Evolutionary conservation across 2,329 filamentous ascomycete genomes (phyloP), one percentile per base, ranked within the genome.

Genomic region (Leptographium lundbergii): DNA sequence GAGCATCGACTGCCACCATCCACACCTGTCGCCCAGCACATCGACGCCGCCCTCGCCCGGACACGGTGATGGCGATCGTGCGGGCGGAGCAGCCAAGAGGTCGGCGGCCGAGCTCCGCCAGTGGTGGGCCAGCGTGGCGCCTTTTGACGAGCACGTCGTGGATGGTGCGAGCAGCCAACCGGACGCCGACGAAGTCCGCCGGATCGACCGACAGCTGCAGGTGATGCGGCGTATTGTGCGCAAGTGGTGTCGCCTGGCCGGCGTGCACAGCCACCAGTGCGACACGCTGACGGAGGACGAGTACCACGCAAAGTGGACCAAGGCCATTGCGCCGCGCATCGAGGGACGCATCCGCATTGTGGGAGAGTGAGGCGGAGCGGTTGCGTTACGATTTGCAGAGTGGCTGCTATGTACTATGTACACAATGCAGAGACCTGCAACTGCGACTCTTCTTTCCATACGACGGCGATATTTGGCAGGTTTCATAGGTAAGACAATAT

Each of bases 241-340:
- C 24, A 88, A 87, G 66, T 95, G 90, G 90, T 86, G 85, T 67
- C 76, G 80, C 25, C 72, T 83, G 61, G 83, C 87, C 0, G 83
- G 84, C 0, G 73, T 95, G 24, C 76, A 84, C 60, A 77, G 74
- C 57, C 66, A 70, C 56, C 68, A 75, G 13, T 79, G 74, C 48
- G 79, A 81, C 60, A 77, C 80, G 19, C 78, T 88, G 61, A 76
- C 78, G 60, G 76, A 83, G 56, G 78, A 74, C 0, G 83, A 84
- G 61, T 75, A 76, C 52, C 79, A 84, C 56, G 83, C 87, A 36
- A 79, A 86, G 63, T 95, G 90, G 89, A 92, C 89, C 10, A 82
- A 81, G 62, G 86, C 88, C 1, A 91, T 95, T 69, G 82, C 86
- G 59, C 91, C 91, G 0, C 79, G 80, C 59, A 62, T 92, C 10